Conservation (phyloP, 768 basidiomycete species). For the Mycena filopes region DNA sequence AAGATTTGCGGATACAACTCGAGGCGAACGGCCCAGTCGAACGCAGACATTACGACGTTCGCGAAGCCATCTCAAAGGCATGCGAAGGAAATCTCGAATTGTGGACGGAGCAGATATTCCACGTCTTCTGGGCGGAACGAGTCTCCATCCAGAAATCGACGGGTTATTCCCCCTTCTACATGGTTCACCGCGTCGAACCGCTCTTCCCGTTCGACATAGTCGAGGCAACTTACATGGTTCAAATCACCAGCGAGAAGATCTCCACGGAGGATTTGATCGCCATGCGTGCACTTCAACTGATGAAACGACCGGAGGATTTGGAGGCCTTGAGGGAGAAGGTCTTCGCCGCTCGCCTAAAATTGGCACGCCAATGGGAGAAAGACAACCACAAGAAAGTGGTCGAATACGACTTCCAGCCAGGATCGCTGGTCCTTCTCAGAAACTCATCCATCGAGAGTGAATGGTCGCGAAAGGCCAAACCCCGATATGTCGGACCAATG, state of each 20-base stretch:
- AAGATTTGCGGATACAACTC: too few species aligned
- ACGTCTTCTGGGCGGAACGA: slow-evolving; percentile 19
- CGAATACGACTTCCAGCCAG: slow-evolving; percentile 24
- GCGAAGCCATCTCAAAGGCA: too few species aligned
- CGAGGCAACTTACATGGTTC: too few species aligned
- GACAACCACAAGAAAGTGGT: slow-evolving; percentile 18
- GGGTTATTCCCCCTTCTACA: slow-evolving; percentile 37
- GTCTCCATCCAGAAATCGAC: slow-evolving; percentile 30
- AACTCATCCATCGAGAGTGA: slow-evolving; percentile 38
- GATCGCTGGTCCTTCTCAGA: slow-evolving; percentile 37
- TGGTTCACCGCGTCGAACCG: neutral
- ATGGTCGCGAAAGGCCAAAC: slow-evolving; percentile 35
- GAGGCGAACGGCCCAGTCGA: too few species aligned
- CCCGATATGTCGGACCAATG: slow-evolving; percentile 44
- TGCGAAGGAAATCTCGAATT: too few species aligned
- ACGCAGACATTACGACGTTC: too few species aligned
- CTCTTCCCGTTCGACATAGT: too few species aligned
- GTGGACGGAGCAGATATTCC: too few species aligned
- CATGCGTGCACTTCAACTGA: neutral
- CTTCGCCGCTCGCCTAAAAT: neutral
- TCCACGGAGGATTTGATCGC: neutral
- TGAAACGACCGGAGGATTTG: too few species aligned
- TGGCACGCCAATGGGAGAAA: neutral
- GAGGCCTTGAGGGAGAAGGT: too few species aligned
- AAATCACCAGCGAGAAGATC: neutral